Conservation (phyloP, 495 filamentous ascomycete genomes). For the Neurospora cerealis region DNA sequence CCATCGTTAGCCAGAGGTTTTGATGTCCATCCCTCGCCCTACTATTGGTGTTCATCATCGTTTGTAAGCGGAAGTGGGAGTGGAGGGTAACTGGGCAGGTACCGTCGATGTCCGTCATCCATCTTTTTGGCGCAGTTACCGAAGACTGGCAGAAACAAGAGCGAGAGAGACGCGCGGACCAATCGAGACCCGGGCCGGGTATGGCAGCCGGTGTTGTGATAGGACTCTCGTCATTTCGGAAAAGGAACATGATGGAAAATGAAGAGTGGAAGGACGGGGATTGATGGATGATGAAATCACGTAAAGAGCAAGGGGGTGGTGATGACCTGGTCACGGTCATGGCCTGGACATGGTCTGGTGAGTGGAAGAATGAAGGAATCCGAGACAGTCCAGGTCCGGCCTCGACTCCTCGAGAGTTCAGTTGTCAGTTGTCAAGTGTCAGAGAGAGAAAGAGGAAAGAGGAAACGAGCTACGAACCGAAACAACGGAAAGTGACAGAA, state of each 20-base stretch:
- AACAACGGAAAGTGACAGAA: not conserved
- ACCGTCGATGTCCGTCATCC: not conserved
- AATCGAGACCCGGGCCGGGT: not conserved
- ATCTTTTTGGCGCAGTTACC: not conserved
- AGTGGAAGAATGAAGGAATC: not conserved
- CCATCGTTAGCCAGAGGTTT: not conserved
- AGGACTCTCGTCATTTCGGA: not conserved
- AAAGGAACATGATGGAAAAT: not conserved
- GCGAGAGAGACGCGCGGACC: not conserved
- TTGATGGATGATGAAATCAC: not conserved
- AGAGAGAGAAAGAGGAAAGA: not conserved
- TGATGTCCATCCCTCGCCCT: not conserved
- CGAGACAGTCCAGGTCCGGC: not conserved
- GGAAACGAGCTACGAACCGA: not conserved
- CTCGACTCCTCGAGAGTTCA: not conserved
- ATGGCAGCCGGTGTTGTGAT: not conserved
- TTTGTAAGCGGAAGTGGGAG: not conserved
- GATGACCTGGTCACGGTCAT: not conserved
- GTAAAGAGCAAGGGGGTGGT: not conserved
- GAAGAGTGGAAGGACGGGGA: not conserved
- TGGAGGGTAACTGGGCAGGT: not conserved
- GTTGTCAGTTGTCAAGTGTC: not conserved
- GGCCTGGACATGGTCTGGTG: not conserved
- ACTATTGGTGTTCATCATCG: not conserved
- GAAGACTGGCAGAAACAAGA: not conserved